Percentiles rank a stretch among this genome's conserved stretches.
phyloP scores from a whole-genome alignment of 768 basidiomycete species.

The Cystofilobasidium macerans region DNA sequence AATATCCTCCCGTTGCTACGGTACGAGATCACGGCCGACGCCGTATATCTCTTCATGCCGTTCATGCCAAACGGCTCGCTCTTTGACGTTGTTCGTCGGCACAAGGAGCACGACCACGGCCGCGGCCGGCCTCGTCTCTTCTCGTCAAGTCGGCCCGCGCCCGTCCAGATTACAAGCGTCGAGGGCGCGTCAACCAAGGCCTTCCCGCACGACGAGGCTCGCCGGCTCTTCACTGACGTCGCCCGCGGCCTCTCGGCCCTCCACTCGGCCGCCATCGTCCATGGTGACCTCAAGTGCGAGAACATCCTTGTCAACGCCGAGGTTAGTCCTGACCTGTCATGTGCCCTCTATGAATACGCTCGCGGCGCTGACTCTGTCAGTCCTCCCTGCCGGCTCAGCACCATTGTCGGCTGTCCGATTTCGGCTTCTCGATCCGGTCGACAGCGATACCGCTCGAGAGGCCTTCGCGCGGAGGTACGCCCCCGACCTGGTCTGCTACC shows the following conservation, averaged over 20 bases:
- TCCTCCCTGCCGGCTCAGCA: background rate
- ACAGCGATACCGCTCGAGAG: background rate
- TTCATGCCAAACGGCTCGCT: slow-evolving; percentile 76
- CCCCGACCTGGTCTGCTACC: background rate
- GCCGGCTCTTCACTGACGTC: slow-evolving; percentile 37
- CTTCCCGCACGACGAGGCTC: slow-evolving; percentile 34
- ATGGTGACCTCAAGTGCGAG: slow-evolving; percentile 93
- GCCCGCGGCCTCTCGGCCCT: slow-evolving; percentile 36
- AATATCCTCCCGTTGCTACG: slow-evolving; percentile 76
- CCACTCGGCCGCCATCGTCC: slow-evolving; percentile 51
- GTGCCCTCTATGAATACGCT: too few relatives aligned
- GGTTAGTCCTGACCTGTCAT: slow-evolving; percentile 29
- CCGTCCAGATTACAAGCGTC: background rate
- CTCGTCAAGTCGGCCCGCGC: slow-evolving; percentile 1
- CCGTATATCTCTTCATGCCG: slow-evolving; percentile 71
- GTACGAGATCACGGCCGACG: slow-evolving; percentile 48
- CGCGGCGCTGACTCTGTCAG: background rate
- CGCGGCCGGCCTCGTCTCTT: slow-evolving; percentile 8
- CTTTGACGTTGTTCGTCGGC: slow-evolving; percentile 51
- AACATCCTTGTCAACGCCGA: slow-evolving; percentile 86
- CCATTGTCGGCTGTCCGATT: slow-evolving; percentile 20
- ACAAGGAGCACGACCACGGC: slow-evolving; percentile 21
- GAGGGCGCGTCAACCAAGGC: background rate
- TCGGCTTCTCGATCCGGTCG: slow-evolving; percentile 15
- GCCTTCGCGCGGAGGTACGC: background rate